These are phyloP conservation scores for Plasmodium reichenowi DNA, from an alignment of 169 alveolate genomes.

Conservation along the genomic window DNA sequence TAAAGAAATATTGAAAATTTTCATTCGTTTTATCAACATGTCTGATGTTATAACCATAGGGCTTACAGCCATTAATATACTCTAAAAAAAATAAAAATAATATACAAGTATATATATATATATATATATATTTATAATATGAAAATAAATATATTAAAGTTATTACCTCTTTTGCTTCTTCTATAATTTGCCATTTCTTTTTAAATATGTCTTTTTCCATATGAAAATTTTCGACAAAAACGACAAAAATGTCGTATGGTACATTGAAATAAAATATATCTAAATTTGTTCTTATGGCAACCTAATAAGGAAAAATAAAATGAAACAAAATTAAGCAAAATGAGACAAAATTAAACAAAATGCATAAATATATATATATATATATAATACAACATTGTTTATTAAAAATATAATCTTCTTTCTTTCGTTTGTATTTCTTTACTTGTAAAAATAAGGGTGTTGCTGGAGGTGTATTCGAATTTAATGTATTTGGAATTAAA, in stretches of 20 bases:
- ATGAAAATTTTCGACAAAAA: conserved; percentile 73
- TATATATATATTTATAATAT: neutral
- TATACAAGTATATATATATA: neutral
- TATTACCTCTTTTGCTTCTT: conserved; percentile 81
- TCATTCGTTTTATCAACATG: conserved; percentile 68
- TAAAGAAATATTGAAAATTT: conserved; percentile 54
- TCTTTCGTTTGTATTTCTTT: neutral
- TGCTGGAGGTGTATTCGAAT: conserved; percentile 79
- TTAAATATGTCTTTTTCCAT: conserved; percentile 79
- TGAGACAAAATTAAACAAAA: too few species aligned
- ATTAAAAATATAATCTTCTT: neutral
- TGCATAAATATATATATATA: neutral
- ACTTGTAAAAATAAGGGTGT: conserved; percentile 78
- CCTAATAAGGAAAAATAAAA: conserved; percentile 37
- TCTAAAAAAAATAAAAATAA: conserved; percentile 11
- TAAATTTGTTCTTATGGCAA: conserved; percentile 80
- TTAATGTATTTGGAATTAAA: conserved; percentile 72
- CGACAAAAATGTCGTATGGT: conserved; percentile 79
- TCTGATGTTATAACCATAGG: conserved; percentile 77
- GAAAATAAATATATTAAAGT: neutral
- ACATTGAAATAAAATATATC: conserved; percentile 81
- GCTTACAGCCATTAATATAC: conserved; percentile 70
- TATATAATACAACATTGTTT: too few species aligned
- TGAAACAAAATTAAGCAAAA: neutral
- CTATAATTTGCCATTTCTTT: conserved; percentile 80